Conservation (phyloP, 2,329 filamentous ascomycete genomes). For the Bisporella sp. region DNA sequence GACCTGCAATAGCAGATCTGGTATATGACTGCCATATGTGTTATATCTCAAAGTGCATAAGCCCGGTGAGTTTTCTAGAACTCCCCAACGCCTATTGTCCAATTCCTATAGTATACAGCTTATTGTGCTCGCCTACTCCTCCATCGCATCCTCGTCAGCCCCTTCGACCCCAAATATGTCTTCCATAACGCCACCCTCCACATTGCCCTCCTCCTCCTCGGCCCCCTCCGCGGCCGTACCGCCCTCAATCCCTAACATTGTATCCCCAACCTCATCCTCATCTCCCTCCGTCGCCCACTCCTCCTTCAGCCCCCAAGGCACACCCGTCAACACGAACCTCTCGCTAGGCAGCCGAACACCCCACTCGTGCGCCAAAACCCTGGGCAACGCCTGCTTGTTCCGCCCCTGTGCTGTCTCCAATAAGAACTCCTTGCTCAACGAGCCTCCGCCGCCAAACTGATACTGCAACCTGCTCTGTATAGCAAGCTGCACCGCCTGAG, state of each 20-base stretch:
- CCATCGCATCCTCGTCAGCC: neutral
- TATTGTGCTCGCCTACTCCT: slow-evolving; percentile 1
- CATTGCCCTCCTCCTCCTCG: slow-evolving; percentile 28
- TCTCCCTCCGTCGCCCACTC: slow-evolving; percentile 47
- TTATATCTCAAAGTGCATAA: too few relatives aligned
- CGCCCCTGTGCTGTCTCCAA: slow-evolving; percentile 65
- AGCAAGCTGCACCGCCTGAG: slow-evolving; percentile 65
- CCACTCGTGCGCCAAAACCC: slow-evolving; percentile 58
- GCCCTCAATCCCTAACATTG: slow-evolving; percentile 29
- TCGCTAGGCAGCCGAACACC: slow-evolving; percentile 60
- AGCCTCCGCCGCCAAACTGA: slow-evolving; percentile 54
- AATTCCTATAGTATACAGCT: neutral
- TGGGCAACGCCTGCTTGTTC: slow-evolving; percentile 60
- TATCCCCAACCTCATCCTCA: slow-evolving; percentile 35
- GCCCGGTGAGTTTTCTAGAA: too few relatives aligned
- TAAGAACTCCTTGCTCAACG: slow-evolving; percentile 67
- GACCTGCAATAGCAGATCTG: too few relatives aligned
- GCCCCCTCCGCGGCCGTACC: slow-evolving; percentile 30
- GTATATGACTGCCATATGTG: too few relatives aligned
- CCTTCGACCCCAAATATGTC: slow-evolving; percentile 31
- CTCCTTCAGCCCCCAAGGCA: slow-evolving; percentile 57
- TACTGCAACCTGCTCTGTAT: slow-evolving; percentile 62
- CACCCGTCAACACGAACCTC: slow-evolving; percentile 60
- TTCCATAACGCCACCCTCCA: slow-evolving; percentile 25
- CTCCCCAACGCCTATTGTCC: too few relatives aligned